Conservation (phyloP, 1,284 basidiomycete genomes). For the Trichosporon asahii region DNA sequence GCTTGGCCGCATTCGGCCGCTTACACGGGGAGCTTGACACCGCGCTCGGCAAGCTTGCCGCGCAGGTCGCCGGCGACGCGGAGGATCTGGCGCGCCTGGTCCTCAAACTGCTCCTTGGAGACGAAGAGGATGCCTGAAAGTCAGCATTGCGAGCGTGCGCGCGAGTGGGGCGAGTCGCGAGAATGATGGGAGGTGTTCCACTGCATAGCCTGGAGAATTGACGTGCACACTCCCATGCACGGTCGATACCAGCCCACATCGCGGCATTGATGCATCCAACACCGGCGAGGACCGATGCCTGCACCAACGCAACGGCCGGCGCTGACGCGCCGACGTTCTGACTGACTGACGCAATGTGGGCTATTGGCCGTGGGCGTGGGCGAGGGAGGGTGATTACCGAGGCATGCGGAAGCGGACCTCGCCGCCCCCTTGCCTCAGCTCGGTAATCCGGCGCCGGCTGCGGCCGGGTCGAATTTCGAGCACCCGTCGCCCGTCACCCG, state of each 20-base stretch:
- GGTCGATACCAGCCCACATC: too few relatives aligned
- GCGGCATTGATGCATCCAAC: too few relatives aligned
- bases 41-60: not conserved
- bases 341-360: not conserved
- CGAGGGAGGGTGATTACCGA: not conserved
- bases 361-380: too few relatives aligned
- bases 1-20: not conserved
- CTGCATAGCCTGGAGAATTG: too few relatives aligned
- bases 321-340: not conserved
- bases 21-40: not conserved
- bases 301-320: too few relatives aligned
- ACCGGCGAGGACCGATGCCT: not conserved
- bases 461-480: not conserved
- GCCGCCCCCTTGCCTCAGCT: not conserved
- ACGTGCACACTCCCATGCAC: too few relatives aligned
- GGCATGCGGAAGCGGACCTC: not conserved
- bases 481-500: not conserved
- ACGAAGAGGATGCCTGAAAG: constrained; percentile 48
- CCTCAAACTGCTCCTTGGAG: constrained; percentile 52
- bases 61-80: constrained; percentile 32
- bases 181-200: too few relatives aligned
- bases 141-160: not conserved
- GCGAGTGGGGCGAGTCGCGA: not conserved
- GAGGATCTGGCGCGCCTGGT: constrained; percentile 47
- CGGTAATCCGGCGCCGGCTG: not conserved